A percentile compares a stretch with the other conserved stretches of the same genome.
These are phyloP conservation scores for Pleurozium schreberi DNA, from an alignment of 225 moss, liverwort and hornwort species.

Conservation along the genomic window DNA sequence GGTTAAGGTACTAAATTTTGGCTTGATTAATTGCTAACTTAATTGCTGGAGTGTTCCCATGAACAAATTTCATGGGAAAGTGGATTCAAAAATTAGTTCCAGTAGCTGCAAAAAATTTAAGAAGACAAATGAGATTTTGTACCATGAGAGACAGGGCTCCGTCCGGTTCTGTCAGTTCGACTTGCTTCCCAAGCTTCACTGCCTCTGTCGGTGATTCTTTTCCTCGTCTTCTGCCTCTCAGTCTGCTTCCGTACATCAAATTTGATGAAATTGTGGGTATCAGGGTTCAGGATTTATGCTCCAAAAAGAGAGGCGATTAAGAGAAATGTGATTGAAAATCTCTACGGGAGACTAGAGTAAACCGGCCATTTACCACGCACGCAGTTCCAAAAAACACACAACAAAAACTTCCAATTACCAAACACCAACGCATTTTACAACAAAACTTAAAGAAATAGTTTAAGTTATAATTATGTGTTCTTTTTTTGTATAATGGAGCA, in stretches of 20 bases:
- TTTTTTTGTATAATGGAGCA: too few relatives aligned
- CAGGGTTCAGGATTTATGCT: neutral
- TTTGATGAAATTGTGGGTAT: neutral
- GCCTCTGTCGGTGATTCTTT: neutral
- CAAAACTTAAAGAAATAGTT: too few relatives aligned
- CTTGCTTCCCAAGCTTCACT: neutral
- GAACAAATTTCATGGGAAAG: too few relatives aligned
- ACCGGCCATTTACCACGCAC: too few relatives aligned
- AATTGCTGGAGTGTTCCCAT: neutral
- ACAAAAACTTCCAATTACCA: too few relatives aligned
- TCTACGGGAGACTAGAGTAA: neutral
- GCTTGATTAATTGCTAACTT: too few relatives aligned
- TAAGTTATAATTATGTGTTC: too few relatives aligned
- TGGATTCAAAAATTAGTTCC: too few relatives aligned
- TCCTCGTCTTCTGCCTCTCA: neutral
- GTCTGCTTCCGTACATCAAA: neutral
- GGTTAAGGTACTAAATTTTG: too few relatives aligned
- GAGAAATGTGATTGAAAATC: neutral
- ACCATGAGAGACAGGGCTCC: slow-evolving; percentile 51
- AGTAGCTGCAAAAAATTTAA: neutral
- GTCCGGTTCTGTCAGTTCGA: slow-evolving; percentile 48
- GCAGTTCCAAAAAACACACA: too few relatives aligned
- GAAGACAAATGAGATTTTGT: neutral
- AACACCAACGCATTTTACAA: too few relatives aligned
- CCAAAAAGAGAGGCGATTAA: too few relatives aligned